Base-by-base conservation (phyloP, 176 grass and related monocot species). In the Echinochloa phyllopogon region DNA sequence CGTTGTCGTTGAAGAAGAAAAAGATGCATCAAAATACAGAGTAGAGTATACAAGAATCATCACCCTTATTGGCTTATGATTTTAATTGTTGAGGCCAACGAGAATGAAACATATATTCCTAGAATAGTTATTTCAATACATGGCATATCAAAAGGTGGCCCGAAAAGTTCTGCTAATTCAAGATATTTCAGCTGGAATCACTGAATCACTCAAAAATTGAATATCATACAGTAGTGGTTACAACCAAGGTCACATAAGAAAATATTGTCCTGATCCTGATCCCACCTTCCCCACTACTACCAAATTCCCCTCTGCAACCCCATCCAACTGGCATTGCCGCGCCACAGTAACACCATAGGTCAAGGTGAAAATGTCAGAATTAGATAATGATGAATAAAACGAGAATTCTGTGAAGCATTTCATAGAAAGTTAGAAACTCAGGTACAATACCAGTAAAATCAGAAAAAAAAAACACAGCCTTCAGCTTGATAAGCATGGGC, bases 81-180 rank as follows among this genome's bases (percentile, higher is more conserved):
- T 11, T 60, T 77, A 10, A 40, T 55, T 53, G 12, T 42, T 65
- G 41, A 80, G 59, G 41, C 40, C 52, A 85, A 59, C 56, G 21
- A 53, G 21, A n/a, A 62, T 67, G 50, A 52, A 75, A 60, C 41
- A 72, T 40, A 17, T 77, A 82, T 83, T 73, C 15, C 16, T 73
- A n/a, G 7, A 65, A 63, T 74, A 49, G 24, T 75, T 75, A 75
- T 68, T 82, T 82, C 51, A 57, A 41, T 78, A 36, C 61, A 77
- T 29, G 21, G 47, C 3, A 73, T 55, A 65, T 56, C 41, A 78
- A 78, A 41, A 55, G 48, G 6, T 59, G 72, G 74, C 68, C 44
- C 39, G 47, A 65, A 70, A 76, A 69, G 18, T 7, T 15, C 0
- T 48, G 10, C 8, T 65, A n/a, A 65, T 69, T 79, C 42, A 74